Evolutionary conservation across 2,329 filamentous ascomycete species (phyloP), one percentile per base, ranked within the genome.

Genomic region (Diaporthe sp.): DNA sequence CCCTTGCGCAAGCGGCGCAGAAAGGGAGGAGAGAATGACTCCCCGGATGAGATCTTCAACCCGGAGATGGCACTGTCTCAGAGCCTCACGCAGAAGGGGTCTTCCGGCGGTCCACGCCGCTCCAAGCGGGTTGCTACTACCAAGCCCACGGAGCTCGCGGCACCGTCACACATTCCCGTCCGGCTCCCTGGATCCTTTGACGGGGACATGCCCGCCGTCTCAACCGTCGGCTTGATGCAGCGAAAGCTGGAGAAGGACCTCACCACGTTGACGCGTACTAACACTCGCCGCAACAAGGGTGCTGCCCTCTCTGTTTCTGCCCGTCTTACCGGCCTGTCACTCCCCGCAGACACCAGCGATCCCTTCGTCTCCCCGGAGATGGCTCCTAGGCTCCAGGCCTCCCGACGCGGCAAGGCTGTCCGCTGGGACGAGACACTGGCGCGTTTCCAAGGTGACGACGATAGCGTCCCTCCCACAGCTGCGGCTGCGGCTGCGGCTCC

Each of bases 201-300:
- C 22, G 75, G 75, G n/a, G 74, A 73, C 70, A 51, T 74, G 27
- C 71, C 78, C 22, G 72, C 73, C 4, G 59, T 75, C 10, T 75
- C 74, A 22, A 75, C 74, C 15, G 71, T 63, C 7, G 74, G 76
- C n/a, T 32, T 76, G n/a, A 76, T 76, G 39, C 77, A 79, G 51
- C 81, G 82, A 59, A 83, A 76, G 73, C 82, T 81, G 19, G 85
- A 86, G 55, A 85, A 85, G 77, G 84, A 86, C 59, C 77, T 86
- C 12, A 84, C 84, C 0, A 79, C 82, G 2, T 74, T 86, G 55
- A 87, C 86, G 1, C 78, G 83, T 4, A 79, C 82, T 68, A 88
- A 88, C 75, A 88, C 86, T 1, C 80, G 84, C 37, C 85, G 85
- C 76, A 88, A 88, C 75, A 86, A 86, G 79, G 83, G 78, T 4